A percentile compares a stretch with the other conserved stretches of the same genome.
phyloP scores from a whole-genome alignment of 106 monocot species.

The Dendrobium chrysotoxum region DNA sequence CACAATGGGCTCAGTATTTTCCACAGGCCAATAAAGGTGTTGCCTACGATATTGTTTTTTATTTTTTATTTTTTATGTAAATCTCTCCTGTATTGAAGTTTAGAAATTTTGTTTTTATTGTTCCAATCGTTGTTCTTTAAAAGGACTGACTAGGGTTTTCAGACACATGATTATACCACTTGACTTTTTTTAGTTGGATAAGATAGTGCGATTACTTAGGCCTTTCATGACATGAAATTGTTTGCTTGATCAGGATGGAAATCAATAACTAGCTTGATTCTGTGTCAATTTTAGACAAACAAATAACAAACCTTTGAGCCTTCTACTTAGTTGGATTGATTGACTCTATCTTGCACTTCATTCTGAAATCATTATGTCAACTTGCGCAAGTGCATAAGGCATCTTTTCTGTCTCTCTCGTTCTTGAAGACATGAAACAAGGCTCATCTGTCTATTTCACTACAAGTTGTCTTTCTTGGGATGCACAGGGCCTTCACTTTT shows the following conservation, averaged over 20 bases:
- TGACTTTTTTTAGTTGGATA: neutral
- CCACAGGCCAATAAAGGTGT: constrained; percentile 90
- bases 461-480: neutral
- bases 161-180: neutral
- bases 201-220: no score
- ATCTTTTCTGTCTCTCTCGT: neutral
- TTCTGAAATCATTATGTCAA: constrained; percentile 2
- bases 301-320: neutral
- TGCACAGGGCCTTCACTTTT: neutral
- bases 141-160: neutral
- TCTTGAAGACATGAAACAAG: neutral
- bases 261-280: neutral
- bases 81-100: no score
- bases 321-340: neutral
- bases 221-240: no score
- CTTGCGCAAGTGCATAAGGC: neutral
- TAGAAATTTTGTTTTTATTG: no score
- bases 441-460: neutral
- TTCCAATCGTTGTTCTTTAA: neutral
- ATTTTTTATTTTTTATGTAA: neutral
- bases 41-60: neutral
- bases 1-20: constrained; percentile 91
- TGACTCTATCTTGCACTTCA: neutral
- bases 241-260: neutral
- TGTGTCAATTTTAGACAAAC: neutral